These are phyloP conservation scores for Diplotaxis tenuifolia DNA, from an alignment of 345 rosid species.

Conservation along the genomic window DNA sequence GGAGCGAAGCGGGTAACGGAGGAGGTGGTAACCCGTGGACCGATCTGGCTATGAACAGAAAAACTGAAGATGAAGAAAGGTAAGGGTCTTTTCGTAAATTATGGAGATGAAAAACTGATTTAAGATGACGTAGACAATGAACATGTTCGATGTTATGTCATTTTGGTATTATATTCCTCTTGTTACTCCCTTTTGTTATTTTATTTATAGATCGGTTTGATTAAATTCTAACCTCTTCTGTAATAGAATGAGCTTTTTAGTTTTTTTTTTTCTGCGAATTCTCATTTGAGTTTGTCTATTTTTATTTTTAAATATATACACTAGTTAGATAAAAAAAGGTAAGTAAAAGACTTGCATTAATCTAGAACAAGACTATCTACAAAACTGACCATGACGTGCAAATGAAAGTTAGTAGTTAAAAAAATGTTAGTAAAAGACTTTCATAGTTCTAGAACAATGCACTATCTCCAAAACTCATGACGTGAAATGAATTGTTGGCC, in stretches of 20 bases:
- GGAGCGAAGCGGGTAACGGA: slow-evolving; percentile 19
- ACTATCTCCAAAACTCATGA: slow-evolving; percentile 10
- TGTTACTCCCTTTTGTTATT: slow-evolving; percentile 1
- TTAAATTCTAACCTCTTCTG: neutral
- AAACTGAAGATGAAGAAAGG: slow-evolving; percentile 11
- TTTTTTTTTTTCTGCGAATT: neutral
- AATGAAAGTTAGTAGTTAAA: neutral
- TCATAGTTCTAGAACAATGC: neutral
- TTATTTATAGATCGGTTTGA: neutral
- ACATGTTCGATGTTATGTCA: slow-evolving; percentile 19
- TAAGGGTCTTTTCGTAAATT: slow-evolving; percentile 27
- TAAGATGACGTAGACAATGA: slow-evolving; percentile 28
- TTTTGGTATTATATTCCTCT: slow-evolving; percentile 29
- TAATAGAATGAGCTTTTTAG: slow-evolving; percentile 3
- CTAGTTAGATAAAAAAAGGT: no score
- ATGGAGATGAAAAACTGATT: slow-evolving; percentile 7
- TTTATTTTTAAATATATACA: no score
- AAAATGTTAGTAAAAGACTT: neutral
- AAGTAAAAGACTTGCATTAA: no score
- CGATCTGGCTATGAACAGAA: slow-evolving; percentile 39
- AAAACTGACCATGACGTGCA: slow-evolving; percentile 9
- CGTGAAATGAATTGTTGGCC: neutral
- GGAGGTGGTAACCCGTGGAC: slow-evolving; percentile 30
- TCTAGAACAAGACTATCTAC: neutral
- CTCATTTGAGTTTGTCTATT: no score